Base-by-base conservation (phyloP, 1,139 yeast genomes). In the Yarrowia galli region DNA sequence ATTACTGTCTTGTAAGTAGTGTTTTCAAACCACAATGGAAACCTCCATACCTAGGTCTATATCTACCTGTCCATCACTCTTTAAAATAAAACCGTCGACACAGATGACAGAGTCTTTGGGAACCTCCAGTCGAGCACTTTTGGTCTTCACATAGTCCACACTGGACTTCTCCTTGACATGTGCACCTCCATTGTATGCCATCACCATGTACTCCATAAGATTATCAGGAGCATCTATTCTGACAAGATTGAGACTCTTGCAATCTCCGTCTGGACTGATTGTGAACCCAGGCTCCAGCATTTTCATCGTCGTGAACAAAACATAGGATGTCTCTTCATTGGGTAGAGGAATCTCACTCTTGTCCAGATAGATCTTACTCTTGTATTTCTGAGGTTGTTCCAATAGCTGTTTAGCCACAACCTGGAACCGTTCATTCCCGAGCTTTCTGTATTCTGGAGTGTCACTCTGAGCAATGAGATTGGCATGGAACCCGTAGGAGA, bases 401-500 rank as follows among this genome's bases (percentile, higher is more conserved):
- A 90, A 77, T 48, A 90, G 85, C 18, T 81, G 77, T 46, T 75
- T 74, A 0, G 95, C 96, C 0, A 97, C 97, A 67, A 85, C 78
- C 70, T 83, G 81, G 76, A 92, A 92, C 69, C 97, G 79, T 53
- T 85, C 86, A 8, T 82, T 73, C 0, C 97, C 97, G 70, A 83
- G 81, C 67, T 82, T 81, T 48, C 92, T 80, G 74, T 89, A 78
- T 72, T 88, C 89, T 0, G 89, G 87, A 1, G 88, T 82, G 72
- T 91, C 96, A 68, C 90, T 87, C 74, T 85, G 91, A 28, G 95
- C 95, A 1, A 92, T 95, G 67, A 92, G 77, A 3, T 93, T 84
- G 1, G 97, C 93, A 77, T 92, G 98, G 71, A 91, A 85, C 0
- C 88, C 96, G 92, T 97, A 88, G 0, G 97, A 90, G 0, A 87